A percentile compares a stretch with the other conserved stretches of the same genome.
phyloP scores from a whole-genome alignment of 1,284 basidiomycete genomes.

The Leucoagaricus sp. region DNA sequence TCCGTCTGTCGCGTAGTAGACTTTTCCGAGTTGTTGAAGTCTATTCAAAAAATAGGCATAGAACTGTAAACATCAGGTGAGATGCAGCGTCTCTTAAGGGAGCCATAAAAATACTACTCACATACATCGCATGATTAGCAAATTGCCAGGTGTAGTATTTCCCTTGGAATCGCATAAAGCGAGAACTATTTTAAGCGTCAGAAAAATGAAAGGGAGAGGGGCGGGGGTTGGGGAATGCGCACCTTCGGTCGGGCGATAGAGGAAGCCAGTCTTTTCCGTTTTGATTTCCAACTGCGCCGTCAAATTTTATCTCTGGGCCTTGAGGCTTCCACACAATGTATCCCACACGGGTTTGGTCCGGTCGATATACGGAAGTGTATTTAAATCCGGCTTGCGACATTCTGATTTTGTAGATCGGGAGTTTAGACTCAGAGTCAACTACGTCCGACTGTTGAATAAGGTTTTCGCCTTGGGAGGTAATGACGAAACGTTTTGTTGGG shows the following conservation, averaged over 20 bases:
- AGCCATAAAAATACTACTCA: not conserved
- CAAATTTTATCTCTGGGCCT: conserved; percentile 5
- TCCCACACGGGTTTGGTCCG: conserved; percentile 12
- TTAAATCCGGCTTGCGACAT: conserved; percentile 5
- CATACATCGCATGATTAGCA: conserved; percentile 13
- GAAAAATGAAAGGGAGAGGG: not conserved
- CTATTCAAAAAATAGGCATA: conserved; percentile 8
- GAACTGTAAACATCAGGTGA: not conserved
- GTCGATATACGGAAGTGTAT: conserved; percentile 11
- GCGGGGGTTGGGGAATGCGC: not conserved
- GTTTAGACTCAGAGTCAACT: not conserved
- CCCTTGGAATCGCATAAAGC: conserved; percentile 11
- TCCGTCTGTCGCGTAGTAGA: conserved; percentile 10
- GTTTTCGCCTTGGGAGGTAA: conserved; percentile 16
- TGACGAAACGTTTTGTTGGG: conserved; percentile 8
- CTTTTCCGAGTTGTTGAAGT: conserved; percentile 11
- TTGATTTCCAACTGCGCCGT: conserved; percentile 19
- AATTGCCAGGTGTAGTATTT: conserved; percentile 14
- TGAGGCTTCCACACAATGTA: conserved; percentile 24
- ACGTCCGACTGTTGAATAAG: conserved; percentile 5
- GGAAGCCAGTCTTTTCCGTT: conserved; percentile 23
- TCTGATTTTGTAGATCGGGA: not conserved
- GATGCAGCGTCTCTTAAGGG: not conserved
- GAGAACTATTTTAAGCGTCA: not conserved
- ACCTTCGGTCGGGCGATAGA: conserved; percentile 23